These are phyloP conservation scores for Phytophthora hybrid DNA, from an alignment of 352 stramenopile species.

Conservation along the genomic window DNA sequence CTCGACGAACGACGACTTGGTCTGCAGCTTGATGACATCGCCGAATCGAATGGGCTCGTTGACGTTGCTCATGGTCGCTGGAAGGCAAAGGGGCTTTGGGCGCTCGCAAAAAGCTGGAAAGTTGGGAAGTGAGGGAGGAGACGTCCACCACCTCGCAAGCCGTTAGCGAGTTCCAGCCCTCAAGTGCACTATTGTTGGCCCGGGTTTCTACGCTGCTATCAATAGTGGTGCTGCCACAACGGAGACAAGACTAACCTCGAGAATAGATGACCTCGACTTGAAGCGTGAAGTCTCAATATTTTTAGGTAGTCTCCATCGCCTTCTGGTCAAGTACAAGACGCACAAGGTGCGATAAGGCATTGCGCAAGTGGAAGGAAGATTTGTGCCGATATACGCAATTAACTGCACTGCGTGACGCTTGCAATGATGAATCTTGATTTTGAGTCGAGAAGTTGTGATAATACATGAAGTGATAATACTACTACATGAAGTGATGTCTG, in stretches of 20 bases:
- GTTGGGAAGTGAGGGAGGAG: conserved; percentile 37
- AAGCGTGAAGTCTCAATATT: conserved; percentile 19
- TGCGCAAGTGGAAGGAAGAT: background rate
- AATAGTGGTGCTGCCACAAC: conserved; percentile 28
- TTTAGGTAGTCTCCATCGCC: conserved; percentile 13
- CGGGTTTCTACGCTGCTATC: conserved; percentile 19
- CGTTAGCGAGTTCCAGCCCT: conserved; percentile 17
- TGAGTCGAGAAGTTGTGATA: background rate
- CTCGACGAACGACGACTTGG: conserved; percentile 47
- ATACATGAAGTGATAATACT: no score
- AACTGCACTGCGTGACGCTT: background rate
- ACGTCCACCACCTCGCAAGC: conserved; percentile 1
- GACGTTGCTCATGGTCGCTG: conserved; percentile 35
- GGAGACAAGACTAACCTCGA: background rate
- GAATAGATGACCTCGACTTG: background rate
- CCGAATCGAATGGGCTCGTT: conserved; percentile 57
- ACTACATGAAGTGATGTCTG: no score
- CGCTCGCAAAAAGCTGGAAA: conserved; percentile 34
- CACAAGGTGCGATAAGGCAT: background rate
- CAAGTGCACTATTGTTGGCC: conserved; percentile 23
- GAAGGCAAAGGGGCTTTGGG: conserved; percentile 18
- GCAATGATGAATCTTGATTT: background rate
- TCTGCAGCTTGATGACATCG: conserved; percentile 59
- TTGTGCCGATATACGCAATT: background rate
- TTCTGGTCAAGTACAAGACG: conserved; percentile 4